Percentiles rank a stretch among this genome's conserved stretches.
Conservation (phyloP, 306 rosid species). For the Crotalaria pallida region DNA sequence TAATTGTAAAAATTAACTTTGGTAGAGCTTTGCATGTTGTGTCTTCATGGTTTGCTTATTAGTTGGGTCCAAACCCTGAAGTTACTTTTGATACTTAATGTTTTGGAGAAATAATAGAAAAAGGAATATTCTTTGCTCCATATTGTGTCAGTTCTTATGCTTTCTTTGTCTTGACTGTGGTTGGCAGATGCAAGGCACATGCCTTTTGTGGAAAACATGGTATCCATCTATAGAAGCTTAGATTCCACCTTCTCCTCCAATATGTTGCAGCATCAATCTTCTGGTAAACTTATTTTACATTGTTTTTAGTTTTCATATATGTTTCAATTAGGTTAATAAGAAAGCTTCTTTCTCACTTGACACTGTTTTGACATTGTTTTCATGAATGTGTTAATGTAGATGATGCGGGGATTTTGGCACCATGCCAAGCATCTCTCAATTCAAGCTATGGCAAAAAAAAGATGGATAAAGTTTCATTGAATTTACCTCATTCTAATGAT, state of each 20-base stretch:
- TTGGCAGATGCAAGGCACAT: conserved; percentile 52
- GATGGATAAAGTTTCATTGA: not conserved
- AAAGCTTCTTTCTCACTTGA: not conserved
- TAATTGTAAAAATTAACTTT: no score
- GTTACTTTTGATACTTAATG: no score
- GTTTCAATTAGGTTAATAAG: not conserved
- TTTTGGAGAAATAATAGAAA: no score
- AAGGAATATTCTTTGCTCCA: no score
- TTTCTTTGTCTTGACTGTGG: not conserved
- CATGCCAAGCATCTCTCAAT: conserved; percentile 15
- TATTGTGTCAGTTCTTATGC: not conserved
- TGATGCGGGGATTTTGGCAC: conserved; percentile 30
- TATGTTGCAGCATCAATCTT: conserved; percentile 31
- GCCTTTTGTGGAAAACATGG: conserved; percentile 73
- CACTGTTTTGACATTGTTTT: not conserved
- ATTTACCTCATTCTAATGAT: conserved; percentile 8
- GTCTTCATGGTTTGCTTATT: no score
- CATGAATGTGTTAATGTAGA: conserved; percentile 29
- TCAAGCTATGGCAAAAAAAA: conserved; percentile 6
- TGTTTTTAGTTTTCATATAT: not conserved
- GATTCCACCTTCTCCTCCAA: conserved; percentile 50
- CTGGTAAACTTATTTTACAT: conserved; percentile 37
- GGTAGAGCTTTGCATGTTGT: no score
- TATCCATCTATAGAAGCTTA: conserved; percentile 54
- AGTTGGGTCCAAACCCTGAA: no score